These are phyloP conservation scores for Brassica hybrid DNA, from an alignment of 441 rosid species.

Conservation along the genomic window DNA sequence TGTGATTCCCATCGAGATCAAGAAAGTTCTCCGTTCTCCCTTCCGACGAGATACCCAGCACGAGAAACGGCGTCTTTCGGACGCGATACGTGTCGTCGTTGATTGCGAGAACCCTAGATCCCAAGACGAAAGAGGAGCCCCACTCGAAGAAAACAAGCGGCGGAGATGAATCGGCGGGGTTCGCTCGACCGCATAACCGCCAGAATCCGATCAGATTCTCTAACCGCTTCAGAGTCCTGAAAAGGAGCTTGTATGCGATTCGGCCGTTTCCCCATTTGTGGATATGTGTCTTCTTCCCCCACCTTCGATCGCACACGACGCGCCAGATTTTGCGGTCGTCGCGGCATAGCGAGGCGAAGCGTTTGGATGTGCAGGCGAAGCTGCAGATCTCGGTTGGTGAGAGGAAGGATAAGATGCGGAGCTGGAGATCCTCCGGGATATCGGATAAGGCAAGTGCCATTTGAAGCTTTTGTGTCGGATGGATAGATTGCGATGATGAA, in stretches of 20 bases:
- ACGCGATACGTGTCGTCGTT: slow-evolving; percentile 54
- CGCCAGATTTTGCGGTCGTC: slow-evolving; percentile 76
- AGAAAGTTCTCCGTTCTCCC: slow-evolving; percentile 63
- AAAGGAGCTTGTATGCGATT: slow-evolving; percentile 65
- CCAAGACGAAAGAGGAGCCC: slow-evolving; percentile 75
- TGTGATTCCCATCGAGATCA: slow-evolving; percentile 54
- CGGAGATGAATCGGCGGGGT: slow-evolving; percentile 53
- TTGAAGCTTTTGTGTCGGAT: not conserved
- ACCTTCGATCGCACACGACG: slow-evolving; percentile 71
- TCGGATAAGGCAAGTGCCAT: slow-evolving; percentile 56
- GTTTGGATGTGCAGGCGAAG: slow-evolving; percentile 86
- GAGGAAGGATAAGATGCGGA: slow-evolving; percentile 80
- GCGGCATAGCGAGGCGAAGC: slow-evolving; percentile 61
- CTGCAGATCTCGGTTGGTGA: slow-evolving; percentile 64
- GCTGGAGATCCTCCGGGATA: slow-evolving; percentile 87
- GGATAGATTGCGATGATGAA: not conserved
- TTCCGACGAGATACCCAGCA: slow-evolving; percentile 58
- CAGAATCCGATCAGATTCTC: slow-evolving; percentile 91
- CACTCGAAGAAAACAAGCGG: slow-evolving; percentile 80
- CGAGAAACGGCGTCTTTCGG: slow-evolving; percentile 65
- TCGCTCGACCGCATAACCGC: slow-evolving; percentile 74
- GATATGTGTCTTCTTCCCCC: slow-evolving; percentile 84
- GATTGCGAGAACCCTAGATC: slow-evolving; percentile 65
- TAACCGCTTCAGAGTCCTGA: slow-evolving; percentile 62
- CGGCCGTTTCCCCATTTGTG: slow-evolving; percentile 73